These are phyloP conservation scores for Dorcoceras hygrometricum DNA, from an alignment of 257 asterid species.

Conservation along the genomic window DNA sequence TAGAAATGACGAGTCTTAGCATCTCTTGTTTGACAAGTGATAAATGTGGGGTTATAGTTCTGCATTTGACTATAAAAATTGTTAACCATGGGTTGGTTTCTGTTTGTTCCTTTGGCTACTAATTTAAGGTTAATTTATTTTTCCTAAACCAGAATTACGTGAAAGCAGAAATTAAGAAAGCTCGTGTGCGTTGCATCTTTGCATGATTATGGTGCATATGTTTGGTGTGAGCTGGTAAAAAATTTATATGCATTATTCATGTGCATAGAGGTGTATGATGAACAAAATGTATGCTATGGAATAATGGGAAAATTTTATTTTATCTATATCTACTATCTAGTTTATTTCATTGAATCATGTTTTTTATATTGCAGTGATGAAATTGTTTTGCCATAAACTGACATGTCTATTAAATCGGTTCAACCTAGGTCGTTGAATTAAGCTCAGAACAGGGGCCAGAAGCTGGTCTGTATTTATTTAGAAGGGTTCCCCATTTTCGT, in stretches of 20 bases:
- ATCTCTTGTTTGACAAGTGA: neutral
- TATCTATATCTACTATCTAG: neutral
- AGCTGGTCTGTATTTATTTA: conserved; percentile 79
- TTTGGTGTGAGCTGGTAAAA: conserved; percentile 4
- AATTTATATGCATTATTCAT: neutral
- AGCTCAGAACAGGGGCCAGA: conserved; percentile 92
- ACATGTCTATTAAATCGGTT: conserved; percentile 19
- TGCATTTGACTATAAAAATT: conserved; percentile 2
- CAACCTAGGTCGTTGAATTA: conserved; percentile 66
- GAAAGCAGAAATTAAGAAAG: conserved; percentile 10
- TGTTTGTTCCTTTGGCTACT: conserved; percentile 4
- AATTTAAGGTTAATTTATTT: conserved; percentile 5
- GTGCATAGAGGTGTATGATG: conserved; percentile 1
- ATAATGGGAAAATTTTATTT: neutral
- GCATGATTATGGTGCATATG: neutral
- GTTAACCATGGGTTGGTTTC: neutral
- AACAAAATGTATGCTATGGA: neutral
- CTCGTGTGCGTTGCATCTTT: neutral
- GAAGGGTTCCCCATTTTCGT: conserved; percentile 87
- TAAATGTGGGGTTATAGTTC: neutral
- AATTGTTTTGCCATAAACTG: neutral
- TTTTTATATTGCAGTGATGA: neutral
- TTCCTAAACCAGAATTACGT: neutral
- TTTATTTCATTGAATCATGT: neutral
- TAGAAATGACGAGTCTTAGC: neutral